Conservation (phyloP, 169 alveolate genomes). For the Plasmodium gaboni region DNA sequence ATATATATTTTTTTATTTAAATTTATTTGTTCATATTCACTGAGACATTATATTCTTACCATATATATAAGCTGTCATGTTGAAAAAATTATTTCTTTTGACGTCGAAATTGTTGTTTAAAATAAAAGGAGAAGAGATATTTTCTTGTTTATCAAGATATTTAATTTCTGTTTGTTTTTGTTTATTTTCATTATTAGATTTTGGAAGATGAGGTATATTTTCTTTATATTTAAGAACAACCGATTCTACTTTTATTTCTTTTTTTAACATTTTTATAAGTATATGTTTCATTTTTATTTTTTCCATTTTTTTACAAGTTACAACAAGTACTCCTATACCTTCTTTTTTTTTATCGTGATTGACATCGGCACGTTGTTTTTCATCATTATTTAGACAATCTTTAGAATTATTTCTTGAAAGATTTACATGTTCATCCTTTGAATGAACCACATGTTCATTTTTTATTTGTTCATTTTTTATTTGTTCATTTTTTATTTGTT, state of each 20-base stretch:
- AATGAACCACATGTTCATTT: too few relatives aligned
- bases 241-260: conserved; percentile 55
- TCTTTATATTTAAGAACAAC: conserved; percentile 35
- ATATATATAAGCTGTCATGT: conserved; percentile 67
- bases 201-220: neutral
- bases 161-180: conserved; percentile 23
- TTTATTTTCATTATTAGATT: conserved; percentile 1
- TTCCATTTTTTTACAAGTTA: conserved; percentile 63
- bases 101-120: conserved; percentile 36
- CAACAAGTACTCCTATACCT: conserved; percentile 63
- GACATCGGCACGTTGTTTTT: too few relatives aligned
- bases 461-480: too few relatives aligned
- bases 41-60: conserved; percentile 9
- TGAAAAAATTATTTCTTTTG: conserved; percentile 41
- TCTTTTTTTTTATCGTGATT: conserved; percentile 19
- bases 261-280: conserved; percentile 45
- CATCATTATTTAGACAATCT: neutral
- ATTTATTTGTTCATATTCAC: neutral
- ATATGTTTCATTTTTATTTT: conserved; percentile 46
- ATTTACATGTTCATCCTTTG: neutral
- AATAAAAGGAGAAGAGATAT: neutral
- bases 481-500: neutral
- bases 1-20: neutral
- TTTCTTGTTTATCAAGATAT: conserved; percentile 6
- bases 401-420: neutral